Percentiles rank a stretch among this genome's conserved stretches.
Evolutionary conservation across 106 monocot genomes (phyloP).

Genomic region (Hemerocallis citrina): DNA sequence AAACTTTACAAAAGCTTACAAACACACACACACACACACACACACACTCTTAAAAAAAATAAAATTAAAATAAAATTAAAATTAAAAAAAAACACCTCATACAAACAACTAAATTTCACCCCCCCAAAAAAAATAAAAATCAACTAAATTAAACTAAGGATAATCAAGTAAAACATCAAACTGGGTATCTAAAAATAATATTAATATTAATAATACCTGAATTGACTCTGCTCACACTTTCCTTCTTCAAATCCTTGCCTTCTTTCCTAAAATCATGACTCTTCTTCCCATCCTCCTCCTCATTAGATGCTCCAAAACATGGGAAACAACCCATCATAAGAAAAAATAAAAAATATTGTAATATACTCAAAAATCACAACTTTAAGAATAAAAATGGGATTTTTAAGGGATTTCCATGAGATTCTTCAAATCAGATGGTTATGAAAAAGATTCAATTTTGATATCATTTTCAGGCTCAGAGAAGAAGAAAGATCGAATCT

Average conservation of each 20-base stretch:
- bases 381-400: not conserved
- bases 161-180: not conserved
- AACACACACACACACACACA: not conserved
- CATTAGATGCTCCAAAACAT: slow-evolving; percentile 33
- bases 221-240: slow-evolving; percentile 25
- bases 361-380: not conserved
- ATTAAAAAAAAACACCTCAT: not conserved
- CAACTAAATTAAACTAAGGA: not conserved
- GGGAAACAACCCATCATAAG: slow-evolving; percentile 43
- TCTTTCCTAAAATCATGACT: slow-evolving; percentile 1
- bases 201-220: slow-evolving; percentile 23
- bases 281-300: slow-evolving; percentile 14
- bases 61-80: not conserved
- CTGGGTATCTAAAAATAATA: not conserved
- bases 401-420: too few species aligned
- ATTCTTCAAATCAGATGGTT: too few species aligned
- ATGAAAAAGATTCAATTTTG: not conserved
- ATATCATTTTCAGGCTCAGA: not conserved
- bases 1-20: not conserved
- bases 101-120: not conserved
- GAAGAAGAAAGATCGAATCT: not conserved
- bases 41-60: not conserved
- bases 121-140: not conserved
- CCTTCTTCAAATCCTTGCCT: slow-evolving; percentile 40
- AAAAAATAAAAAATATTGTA: not conserved